phyloP scores from a whole-genome alignment of 2,329 filamentous ascomycete species.

The Ustilaginoidea virens region DNA sequence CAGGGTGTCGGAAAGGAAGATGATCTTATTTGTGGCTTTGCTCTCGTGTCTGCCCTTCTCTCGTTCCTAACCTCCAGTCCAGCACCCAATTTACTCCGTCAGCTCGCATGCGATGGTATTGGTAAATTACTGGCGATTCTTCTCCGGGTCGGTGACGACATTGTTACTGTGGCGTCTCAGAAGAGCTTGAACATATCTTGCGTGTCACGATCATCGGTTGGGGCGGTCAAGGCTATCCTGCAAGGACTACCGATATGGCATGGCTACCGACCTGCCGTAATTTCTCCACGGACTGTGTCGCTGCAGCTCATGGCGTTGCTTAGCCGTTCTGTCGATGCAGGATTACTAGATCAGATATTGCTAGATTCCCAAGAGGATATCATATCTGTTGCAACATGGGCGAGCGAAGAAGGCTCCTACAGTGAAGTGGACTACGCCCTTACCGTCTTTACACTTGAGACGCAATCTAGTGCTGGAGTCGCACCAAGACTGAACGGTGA shows the following conservation, averaged over 20 bases:
- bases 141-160: conserved; percentile 36
- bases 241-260: conserved; percentile 45
- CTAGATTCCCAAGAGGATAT: conserved; percentile 15
- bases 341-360: conserved; percentile 13
- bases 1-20: conserved; percentile 41
- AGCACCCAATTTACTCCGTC: conserved; percentile 41
- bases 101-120: conserved; percentile 39
- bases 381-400: conserved; percentile 10
- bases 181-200: conserved; percentile 55
- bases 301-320: conserved; percentile 44
- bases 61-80: conserved; percentile 46
- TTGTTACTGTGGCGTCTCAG: conserved; percentile 46
- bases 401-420: conserved; percentile 4
- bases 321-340: conserved; percentile 13
- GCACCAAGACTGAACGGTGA: conserved; percentile 10
- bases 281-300: conserved; percentile 49
- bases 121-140: conserved; percentile 39
- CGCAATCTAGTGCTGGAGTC: conserved; percentile 14
- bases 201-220: conserved; percentile 40
- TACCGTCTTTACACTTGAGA: conserved; percentile 22
- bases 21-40: conserved; percentile 47
- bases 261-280: conserved; percentile 25
- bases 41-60: conserved; percentile 47
- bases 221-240: conserved; percentile 36
- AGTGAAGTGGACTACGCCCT: conserved; percentile 26